Evolutionary conservation across 495 filamentous ascomycete species (phyloP), one percentile per base, ranked within the genome.

Genomic region (Lentithecium fluviatile): DNA sequence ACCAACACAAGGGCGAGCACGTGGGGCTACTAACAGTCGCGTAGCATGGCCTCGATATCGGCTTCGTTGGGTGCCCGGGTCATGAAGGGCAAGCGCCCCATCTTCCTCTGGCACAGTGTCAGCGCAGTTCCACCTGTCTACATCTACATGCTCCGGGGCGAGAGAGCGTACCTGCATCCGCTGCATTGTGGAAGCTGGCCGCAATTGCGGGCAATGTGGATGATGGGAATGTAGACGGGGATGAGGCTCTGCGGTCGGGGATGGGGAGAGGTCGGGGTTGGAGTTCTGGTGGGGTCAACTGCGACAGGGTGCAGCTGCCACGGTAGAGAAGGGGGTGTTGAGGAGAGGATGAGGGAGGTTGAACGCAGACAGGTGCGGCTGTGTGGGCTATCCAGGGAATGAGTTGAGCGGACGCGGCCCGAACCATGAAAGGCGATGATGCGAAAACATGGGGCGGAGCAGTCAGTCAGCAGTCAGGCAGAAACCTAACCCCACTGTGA

Each of bases 61-160:
- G 85, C 86, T 67, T 91, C 87, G 71, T 95, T 87, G 34, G 86
- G 89, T 2, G 84, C 82, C 42, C 85, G 78, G 67, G 80, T 84
- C 77, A 84, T 81, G 64, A 91, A 79, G 64, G 81, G 84, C 52
- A 91, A 79, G 61, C 81, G 85, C 52, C 87, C 89, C 65, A 94
- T 87, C 58, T 84, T 83, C 53, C 89, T 32, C 29, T 32, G 10
- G 29, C 10, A 32, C 29, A 32, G 10, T 32, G 29, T 32, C 10
- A 32, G 29, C 29, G 29, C 29, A 32, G 29, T 32, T 3, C 10
- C 29, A 4, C 10, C 4, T 32, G 29, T 32, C 3, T 10, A 32
- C 29, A 32, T 32, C n/a, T n/a, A n/a, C n/a, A n/a, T n/a, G n/a
- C n/a, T n/a, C n/a, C n/a, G 29, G 29, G 29, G 29, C 29, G 29